phyloP scores from a whole-genome alignment of 2,329 filamentous ascomycete genomes.

The Aspergillus uvarum region DNA sequence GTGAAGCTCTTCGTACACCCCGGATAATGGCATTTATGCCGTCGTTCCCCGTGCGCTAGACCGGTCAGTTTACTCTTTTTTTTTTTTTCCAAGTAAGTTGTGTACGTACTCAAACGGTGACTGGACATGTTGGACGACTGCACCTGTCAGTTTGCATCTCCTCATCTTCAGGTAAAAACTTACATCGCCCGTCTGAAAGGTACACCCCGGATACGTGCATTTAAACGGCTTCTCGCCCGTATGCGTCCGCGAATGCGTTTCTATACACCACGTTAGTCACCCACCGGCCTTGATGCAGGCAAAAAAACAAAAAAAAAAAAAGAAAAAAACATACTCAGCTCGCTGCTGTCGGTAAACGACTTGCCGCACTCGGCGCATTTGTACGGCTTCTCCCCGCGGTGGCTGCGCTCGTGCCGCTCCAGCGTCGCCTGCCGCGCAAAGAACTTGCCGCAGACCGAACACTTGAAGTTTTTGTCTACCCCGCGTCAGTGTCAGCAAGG shows the following conservation, averaged over 20 bases:
- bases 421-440: conserved; percentile 46
- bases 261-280: conserved; percentile 27
- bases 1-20: conserved; percentile 47
- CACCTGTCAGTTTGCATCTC: neutral
- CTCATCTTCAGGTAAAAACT: conserved; percentile 12
- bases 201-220: conserved; percentile 44
- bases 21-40: conserved; percentile 41
- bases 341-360: conserved; percentile 46
- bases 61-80: conserved; percentile 11
- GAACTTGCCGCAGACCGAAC: conserved; percentile 42
- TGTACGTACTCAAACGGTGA: conserved; percentile 43
- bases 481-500: conserved; percentile 6
- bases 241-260: conserved; percentile 46
- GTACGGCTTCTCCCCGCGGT: conserved; percentile 46
- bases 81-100: neutral
- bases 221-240: conserved; percentile 47
- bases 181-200: conserved; percentile 46
- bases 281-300: too few relatives aligned
- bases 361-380: conserved; percentile 44
- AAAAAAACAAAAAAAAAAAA: neutral
- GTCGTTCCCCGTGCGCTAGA: conserved; percentile 42
- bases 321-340: conserved; percentile 37
- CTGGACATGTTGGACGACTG: conserved; percentile 35
- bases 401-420: conserved; percentile 46
- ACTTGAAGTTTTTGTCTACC: conserved; percentile 44